Base-by-base conservation (phyloP, 371 early-diverging fungal species). In the Mucor piriformis region DNA sequence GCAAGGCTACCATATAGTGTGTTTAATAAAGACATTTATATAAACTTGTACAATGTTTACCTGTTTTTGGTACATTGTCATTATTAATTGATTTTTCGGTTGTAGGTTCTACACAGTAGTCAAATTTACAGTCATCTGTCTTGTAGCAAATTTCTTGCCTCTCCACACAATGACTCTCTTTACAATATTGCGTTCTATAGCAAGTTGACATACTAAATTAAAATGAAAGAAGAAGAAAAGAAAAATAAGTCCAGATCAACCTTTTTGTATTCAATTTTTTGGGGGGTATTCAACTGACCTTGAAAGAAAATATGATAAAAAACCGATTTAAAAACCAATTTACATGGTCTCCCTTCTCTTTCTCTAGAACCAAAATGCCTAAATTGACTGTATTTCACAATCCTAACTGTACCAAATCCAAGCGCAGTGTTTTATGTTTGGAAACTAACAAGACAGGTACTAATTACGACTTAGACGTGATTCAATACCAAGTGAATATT, bases 331-430 rank as follows among this genome's bases (percentile, higher is more conserved):
- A 8, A 29, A 29, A 29, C 0, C 29, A 29, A 29, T 29, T 29
- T 29, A 29, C 29, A 29, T 37, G 38, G n/a, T 37, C 38, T n/a
- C 38, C 38, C n/a, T 1, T 37, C 29, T 54, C 37, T 40, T 27
- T 38, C 15, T 29, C 23, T 8, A 50, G 20, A 6, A 15, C 32
- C 25, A 1, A 29, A 47, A 61, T 57, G 58, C 33, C 53, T 7
- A 57, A 27, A 44, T 53, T 74, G 35, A 70, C 72, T 20, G 53
- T 72, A 23, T 74, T 58, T 42, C 70, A 74, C 50, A 81, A 81
- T 32, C 70, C 79, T 16, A 54, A 23, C 3, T 81, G 82, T 47
- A 61, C 66, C 29, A 79, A 78, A 44, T 73, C 71, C 2, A 66
- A 72, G 20, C 50, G 49, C 13, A 62, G 73, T 2, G 44, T 71